These are phyloP conservation scores for Termitomyces bulborhizus DNA, from an alignment of 768 basidiomycete genomes.

Conservation along the genomic window DNA sequence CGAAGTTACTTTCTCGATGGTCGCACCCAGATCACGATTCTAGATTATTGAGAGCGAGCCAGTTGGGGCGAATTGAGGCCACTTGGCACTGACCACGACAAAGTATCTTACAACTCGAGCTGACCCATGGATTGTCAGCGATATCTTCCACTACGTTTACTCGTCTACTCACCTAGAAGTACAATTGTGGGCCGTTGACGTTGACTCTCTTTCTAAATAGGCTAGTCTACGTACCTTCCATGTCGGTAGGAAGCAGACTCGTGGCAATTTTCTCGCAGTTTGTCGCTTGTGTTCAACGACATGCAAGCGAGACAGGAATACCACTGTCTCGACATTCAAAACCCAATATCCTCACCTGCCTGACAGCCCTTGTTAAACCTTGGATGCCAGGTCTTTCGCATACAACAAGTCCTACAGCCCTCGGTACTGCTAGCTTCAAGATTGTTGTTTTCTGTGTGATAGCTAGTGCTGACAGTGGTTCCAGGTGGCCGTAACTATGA, in stretches of 20 bases:
- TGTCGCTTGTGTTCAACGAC: too few species aligned
- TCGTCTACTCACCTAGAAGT: too few species aligned
- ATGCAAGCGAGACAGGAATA: not conserved
- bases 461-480: not conserved
- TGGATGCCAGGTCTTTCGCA: not conserved
- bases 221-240: not conserved
- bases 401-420: not conserved
- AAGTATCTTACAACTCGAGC: conserved; percentile 37
- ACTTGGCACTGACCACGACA: conserved; percentile 87
- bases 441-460: not conserved
- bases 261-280: not conserved
- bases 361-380: not conserved
- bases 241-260: not conserved
- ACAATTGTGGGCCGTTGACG: too few species aligned
- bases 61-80: conserved; percentile 75
- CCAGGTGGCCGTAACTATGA: conserved; percentile 1
- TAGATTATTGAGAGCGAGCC: conserved; percentile 23
- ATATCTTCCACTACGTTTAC: too few species aligned
- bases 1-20: not conserved
- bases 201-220: too few species aligned
- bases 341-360: not conserved
- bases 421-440: not conserved
- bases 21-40: conserved; percentile 65
- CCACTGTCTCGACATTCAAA: not conserved
- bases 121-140: too few species aligned